Base-by-base conservation (phyloP, 768 basidiomycete species). In the Dioszegia crocea region DNA sequence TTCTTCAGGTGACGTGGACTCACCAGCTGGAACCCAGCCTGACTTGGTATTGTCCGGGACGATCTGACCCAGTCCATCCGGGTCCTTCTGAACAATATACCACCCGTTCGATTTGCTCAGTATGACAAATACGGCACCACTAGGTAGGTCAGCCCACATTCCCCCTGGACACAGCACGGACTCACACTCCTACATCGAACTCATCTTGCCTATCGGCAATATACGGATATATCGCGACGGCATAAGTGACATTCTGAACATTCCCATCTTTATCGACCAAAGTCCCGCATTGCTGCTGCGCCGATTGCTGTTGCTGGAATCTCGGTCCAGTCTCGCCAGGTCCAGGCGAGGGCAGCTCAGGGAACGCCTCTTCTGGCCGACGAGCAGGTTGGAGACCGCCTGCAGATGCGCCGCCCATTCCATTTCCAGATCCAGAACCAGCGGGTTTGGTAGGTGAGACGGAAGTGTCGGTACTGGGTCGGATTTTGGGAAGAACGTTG, bases 81-180 rank as follows among this genome's bases (percentile, higher is more conserved):
- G 88, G 76, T 99, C 96, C 31, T 89, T 86, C 73, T 98, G 93
- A 3, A 98, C 96, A 31, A 97, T 89, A 91, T 94, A 99, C 96
- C 96, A 99, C 0, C 96, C 94, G 56, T 93, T 86, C n/a, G 92
- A 87, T 53, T 93, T 85, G 54, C 89, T 89, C 40, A 92, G 80
- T 63, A 97, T 93, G 62, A 94, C 85, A 78, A 92, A 97, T 1
- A 91, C 91, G 71, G 93, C 90, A 39, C 91, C 91, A 16, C 91
- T 93, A 59, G 2, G 53, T 11, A 11, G 44, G 31, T 66, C n/a
- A 60, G 52, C 45, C 21, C 36, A 24, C 52, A 30, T 57, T 36
- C 33, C 21, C 3, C 17, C 16, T 41, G 4, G 4, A 27, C 23
- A 19, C 3, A 39, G 11, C 1, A 12, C 1, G 5, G 10, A 83